Base-by-base conservation (phyloP, 2,329 filamentous ascomycete species). In the Tothia fuscella region DNA sequence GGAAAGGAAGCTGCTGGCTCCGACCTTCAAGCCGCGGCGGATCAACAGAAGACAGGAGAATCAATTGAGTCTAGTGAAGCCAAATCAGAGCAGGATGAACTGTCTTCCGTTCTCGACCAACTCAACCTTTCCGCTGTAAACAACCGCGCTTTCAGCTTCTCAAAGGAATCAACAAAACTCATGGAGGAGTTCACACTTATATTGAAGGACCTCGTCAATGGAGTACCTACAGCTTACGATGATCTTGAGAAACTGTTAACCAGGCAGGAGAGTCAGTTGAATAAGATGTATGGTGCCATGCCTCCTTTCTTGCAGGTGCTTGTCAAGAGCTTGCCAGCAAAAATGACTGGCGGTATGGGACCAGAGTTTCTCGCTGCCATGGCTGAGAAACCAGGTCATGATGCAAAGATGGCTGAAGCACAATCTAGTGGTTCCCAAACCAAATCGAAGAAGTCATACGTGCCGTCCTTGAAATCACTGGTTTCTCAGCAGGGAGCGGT, bases 171-270 rank as follows among this genome's bases (percentile, higher is more conserved):
- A 0, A 78, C 86, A 47, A 80, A 85, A 48, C 72, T 94, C 22
- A 74, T 94, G 39, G 74, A 78, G 41, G 77, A 80, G 47, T 98
- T 98, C 69, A 93, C 86, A 1, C 70, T 87, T 43, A 80, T 95
- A 25, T 82, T 98, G 55, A 91, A 89, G 57, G 91, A 98, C 57
- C 74, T 95, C 13, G 76, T 91, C 53, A 88, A 87, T 56, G 91
- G 91, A 47, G 91, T 86, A 2, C 91, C 91, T 3, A 95, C 89
- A 0, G 91, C 91, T 3, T 94, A 93, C 60, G 73, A 82, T 55
- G 91, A 98, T 57, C 78, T 98, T n/a, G 77, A 80, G 52, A 74
- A 71, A 55, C 66, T 80, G 14, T 65, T 80, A 48, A 76, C 67
- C 7, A 74, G 76, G 42, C 74, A 72, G n/a, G 75, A 78, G 47